Evolutionary conservation across 305 asterid genomes (phyloP).

Genomic region (Rubia balearica): DNA sequence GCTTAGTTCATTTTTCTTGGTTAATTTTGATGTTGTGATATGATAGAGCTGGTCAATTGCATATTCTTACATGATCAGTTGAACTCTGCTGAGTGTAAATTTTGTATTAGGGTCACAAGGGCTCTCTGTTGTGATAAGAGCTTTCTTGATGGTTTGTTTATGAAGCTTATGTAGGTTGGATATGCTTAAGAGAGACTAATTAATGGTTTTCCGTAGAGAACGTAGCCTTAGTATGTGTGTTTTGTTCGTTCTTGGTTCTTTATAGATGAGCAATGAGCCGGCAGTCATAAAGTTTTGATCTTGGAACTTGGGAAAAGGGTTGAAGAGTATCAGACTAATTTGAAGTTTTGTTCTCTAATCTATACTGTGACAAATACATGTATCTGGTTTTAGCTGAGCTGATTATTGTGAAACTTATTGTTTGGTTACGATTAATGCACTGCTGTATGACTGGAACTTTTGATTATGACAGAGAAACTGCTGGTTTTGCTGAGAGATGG

Average conservation of each 20-base stretch:
- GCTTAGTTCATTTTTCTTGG: background rate
- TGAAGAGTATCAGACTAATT: background rate
- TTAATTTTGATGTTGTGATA: background rate
- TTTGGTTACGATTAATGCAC: background rate
- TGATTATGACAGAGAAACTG: conserved; percentile 62
- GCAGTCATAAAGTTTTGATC: background rate
- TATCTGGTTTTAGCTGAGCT: background rate
- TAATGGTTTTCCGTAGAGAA: background rate
- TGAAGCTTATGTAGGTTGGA: background rate
- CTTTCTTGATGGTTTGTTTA: too few species aligned
- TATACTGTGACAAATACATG: background rate
- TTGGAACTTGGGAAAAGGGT: background rate
- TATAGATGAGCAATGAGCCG: background rate
- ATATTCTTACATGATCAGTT: background rate
- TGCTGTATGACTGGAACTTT: background rate
- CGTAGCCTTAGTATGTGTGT: background rate
- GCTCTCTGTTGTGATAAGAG: background rate
- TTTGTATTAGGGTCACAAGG: background rate
- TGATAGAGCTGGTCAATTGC: background rate
- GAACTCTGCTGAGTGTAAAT: background rate
- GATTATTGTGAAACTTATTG: background rate
- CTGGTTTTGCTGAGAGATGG: conserved; percentile 81
- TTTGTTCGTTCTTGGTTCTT: background rate
- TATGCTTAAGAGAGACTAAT: background rate
- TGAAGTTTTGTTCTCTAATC: background rate